phyloP scores from a whole-genome alignment of 1,139 yeast species.

The Scheffersomyces titani region DNA sequence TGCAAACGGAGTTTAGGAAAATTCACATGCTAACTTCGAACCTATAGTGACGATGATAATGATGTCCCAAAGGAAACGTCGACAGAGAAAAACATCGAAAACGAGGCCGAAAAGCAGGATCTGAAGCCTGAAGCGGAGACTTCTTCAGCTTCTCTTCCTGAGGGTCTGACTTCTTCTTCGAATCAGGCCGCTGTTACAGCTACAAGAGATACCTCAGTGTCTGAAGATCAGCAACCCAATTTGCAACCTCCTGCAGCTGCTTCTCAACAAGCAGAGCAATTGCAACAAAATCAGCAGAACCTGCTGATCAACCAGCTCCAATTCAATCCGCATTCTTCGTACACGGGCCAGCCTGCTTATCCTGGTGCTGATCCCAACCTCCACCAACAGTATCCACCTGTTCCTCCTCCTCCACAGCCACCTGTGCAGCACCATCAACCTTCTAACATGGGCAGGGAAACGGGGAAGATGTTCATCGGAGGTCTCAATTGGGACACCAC shows the following conservation, averaged over 20 bases:
- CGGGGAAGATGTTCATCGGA: conserved; percentile 96
- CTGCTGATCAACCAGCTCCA: conserved; percentile 8
- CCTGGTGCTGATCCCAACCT: background rate
- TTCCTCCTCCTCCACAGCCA: conserved; percentile 2
- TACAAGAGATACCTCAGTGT: conserved; percentile 8
- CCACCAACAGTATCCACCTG: conserved; percentile 1
- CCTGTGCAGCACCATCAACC: conserved; percentile 21
- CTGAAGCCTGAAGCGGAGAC: background rate
- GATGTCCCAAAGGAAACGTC: background rate
- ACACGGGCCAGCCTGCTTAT: background rate
- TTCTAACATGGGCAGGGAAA: conserved; percentile 45
- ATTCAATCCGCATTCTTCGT: conserved; percentile 4
- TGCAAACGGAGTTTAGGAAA: background rate
- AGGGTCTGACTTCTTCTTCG: conserved; percentile 8
- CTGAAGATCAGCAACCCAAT: background rate
- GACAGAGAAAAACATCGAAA: background rate
- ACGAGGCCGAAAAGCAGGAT: background rate
- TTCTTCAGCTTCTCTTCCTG: conserved; percentile 1
- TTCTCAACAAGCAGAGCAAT: conserved; percentile 12
- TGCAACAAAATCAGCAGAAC: conserved; percentile 5
- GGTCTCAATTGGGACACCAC: conserved; percentile 99
- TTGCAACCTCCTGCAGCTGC: background rate
- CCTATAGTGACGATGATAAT: background rate
- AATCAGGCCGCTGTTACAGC: conserved; percentile 11
- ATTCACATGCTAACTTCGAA: background rate